Percentiles rank a stretch among this genome's conserved stretches.
These are phyloP conservation scores for Rhexocercosporidium sp. DNA, from an alignment of 2,329 filamentous ascomycete genomes.

Conservation along the genomic window DNA sequence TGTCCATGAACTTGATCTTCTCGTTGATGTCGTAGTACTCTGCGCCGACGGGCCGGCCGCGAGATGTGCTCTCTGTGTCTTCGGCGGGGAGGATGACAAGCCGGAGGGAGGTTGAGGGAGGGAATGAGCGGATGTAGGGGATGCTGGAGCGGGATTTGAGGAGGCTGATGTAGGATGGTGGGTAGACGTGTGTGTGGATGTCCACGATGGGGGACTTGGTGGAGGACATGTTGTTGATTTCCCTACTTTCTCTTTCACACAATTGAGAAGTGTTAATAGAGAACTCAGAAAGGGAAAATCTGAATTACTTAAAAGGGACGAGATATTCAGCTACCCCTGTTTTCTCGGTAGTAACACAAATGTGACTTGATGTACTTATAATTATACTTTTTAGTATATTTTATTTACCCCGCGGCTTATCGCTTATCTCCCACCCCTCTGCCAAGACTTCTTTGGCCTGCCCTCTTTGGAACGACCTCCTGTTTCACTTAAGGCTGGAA, in stretches of 20 bases:
- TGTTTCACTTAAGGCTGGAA: conserved; percentile 20
- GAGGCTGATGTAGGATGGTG: conserved; percentile 65
- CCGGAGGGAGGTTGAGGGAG: conserved; percentile 60
- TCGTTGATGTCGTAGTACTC: conserved; percentile 82
- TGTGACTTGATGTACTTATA: not conserved
- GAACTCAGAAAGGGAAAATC: not conserved
- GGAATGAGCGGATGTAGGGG: conserved; percentile 73
- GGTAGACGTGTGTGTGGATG: conserved; percentile 74
- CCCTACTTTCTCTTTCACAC: not conserved
- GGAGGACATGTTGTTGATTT: conserved; percentile 30
- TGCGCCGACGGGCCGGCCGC: conserved; percentile 80
- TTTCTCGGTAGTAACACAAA: not conserved
- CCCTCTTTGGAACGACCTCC: conserved; percentile 17
- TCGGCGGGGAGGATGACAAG: conserved; percentile 69
- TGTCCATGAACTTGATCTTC: conserved; percentile 88
- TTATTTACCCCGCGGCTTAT: conserved; percentile 24
- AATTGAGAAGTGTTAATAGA: not conserved
- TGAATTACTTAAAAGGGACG: not conserved
- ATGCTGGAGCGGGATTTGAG: conserved; percentile 65
- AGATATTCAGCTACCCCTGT: not conserved
- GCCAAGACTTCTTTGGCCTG: conserved; percentile 14
- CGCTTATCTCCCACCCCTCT: conserved; percentile 25
- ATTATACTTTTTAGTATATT: too few relatives aligned
- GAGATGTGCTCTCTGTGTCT: conserved; percentile 60
- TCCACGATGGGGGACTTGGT: conserved; percentile 58